Evolutionary conservation across 768 basidiomycete genomes (phyloP).

Genomic region (Auricularia sp.): DNA sequence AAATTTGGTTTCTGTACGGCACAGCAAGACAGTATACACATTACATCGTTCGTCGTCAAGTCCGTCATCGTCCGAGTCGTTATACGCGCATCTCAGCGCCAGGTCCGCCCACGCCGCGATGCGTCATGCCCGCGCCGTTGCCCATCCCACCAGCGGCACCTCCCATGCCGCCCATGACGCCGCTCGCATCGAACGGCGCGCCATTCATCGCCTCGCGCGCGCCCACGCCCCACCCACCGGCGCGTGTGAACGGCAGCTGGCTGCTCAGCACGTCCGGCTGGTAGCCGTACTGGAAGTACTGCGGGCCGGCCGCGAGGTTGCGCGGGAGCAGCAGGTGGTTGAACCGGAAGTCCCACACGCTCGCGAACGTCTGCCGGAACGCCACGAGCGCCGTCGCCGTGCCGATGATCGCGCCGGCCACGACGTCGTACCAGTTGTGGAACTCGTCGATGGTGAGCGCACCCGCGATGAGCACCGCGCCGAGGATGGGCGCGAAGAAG

Average conservation of each 20-base stretch:
- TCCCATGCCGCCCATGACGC: constrained; percentile 5
- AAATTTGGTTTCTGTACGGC: too few relatives aligned
- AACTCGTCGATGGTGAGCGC: constrained; percentile 47
- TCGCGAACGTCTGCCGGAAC: constrained; percentile 46
- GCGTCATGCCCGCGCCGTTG: neutral
- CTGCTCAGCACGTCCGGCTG: constrained; percentile 17
- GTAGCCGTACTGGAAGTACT: constrained; percentile 28
- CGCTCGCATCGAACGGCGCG: constrained; percentile 34
- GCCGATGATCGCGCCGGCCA: constrained; percentile 43
- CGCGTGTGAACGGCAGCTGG: constrained; percentile 33
- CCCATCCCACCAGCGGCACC: neutral
- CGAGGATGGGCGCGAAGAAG: constrained; percentile 45
- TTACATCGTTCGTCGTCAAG: neutral
- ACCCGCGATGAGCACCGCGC: constrained; percentile 45
- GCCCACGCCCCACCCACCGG: constrained; percentile 35
- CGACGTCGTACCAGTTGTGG: constrained; percentile 50
- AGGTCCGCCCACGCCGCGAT: neutral
- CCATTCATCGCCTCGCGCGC: constrained; percentile 26
- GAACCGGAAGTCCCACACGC: constrained; percentile 46
- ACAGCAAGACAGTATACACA: too few relatives aligned
- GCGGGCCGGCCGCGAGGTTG: constrained; percentile 6
- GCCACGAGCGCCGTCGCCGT: constrained; percentile 38
- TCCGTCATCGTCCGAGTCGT: neutral
- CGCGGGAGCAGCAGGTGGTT: constrained; percentile 50
- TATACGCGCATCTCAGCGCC: neutral